Base-by-base conservation (phyloP, 1,139 yeast genomes). In the Lodderomyces beijingensis region DNA sequence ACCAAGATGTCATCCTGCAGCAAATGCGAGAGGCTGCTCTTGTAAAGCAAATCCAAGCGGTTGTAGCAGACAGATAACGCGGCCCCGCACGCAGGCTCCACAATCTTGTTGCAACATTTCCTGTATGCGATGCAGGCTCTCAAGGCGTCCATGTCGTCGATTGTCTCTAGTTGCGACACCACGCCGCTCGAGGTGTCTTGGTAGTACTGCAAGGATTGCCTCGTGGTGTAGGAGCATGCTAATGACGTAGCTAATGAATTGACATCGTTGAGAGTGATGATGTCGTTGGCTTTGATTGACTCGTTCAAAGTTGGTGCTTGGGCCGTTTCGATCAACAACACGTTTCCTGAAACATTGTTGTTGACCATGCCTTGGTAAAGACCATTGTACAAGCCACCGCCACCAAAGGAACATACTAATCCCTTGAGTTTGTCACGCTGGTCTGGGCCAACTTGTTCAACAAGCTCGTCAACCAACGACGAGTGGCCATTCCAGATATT, bases 1-100 rank as follows among this genome's bases (percentile, higher is more conserved):
- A 79, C 69, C 1, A 79, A 61, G 4, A 71, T 65, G 37, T 78
- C 83, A 28, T 74, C 74, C 2, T 55, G 36, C 1, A 45, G 36
- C 35, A 74, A 53, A 16, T 60, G 47, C 1, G 55, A 57, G 26
- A 65, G 52, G 10, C 10, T n/a, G 19, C 51, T 46, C 9, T 50
- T 45, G 27, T 51, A 51, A 15, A 74, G 44, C 16, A 65, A 44
- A 6, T 59, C 59, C 5, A 54, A 46, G 25, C 53, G 53, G 31
- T 67, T 55, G 47, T 74, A 74, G 2, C 70, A 64, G 6, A 73
- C 57, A 12, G 79, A 72, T 19, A 81, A 45, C 0, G 87, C 70
- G 2, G 86, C 88, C 8, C 87, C 88, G 58, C 89, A 82, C 1
- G 89, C 87, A 0, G 88, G 87, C 48, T 82, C 89, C 0, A 78